Evolutionary conservation across 257 asterid genomes (phyloP).

Genomic region (Lycium barbarum): DNA sequence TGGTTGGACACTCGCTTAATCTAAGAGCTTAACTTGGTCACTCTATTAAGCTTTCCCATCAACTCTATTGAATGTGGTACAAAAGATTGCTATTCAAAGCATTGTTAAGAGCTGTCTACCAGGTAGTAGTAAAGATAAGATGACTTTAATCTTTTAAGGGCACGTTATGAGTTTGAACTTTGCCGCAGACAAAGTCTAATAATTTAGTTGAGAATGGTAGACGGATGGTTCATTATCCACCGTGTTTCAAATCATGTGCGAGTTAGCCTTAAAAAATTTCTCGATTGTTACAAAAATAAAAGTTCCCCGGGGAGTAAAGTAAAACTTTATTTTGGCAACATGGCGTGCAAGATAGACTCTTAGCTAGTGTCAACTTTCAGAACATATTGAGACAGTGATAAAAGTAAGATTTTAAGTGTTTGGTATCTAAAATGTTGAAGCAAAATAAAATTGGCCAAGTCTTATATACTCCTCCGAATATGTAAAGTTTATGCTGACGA

Average conservation of each 20-base stretch:
- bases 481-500: no score
- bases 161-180: background rate
- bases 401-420: background rate
- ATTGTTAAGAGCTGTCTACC: no score
- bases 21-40: background rate
- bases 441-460: background rate
- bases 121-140: no score
- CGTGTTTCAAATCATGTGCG: no score
- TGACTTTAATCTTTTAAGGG: no score
- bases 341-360: background rate
- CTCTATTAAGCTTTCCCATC: background rate
- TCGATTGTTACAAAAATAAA: no score
- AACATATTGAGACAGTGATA: background rate
- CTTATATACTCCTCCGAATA: no score
- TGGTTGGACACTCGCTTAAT: background rate
- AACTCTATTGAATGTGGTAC: background rate
- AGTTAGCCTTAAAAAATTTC: no score
- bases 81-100: no score
- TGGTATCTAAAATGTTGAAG: background rate
- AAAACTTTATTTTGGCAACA: background rate
- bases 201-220: no score
- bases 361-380: background rate
- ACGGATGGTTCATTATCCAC: no score
- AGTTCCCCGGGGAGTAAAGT: background rate
- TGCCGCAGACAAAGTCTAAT: background rate